Percentiles rank a stretch among this genome's conserved stretches.
These are phyloP conservation scores for Pseudocercospora vitis DNA, from an alignment of 2,329 filamentous ascomycete species.

Conservation along the genomic window DNA sequence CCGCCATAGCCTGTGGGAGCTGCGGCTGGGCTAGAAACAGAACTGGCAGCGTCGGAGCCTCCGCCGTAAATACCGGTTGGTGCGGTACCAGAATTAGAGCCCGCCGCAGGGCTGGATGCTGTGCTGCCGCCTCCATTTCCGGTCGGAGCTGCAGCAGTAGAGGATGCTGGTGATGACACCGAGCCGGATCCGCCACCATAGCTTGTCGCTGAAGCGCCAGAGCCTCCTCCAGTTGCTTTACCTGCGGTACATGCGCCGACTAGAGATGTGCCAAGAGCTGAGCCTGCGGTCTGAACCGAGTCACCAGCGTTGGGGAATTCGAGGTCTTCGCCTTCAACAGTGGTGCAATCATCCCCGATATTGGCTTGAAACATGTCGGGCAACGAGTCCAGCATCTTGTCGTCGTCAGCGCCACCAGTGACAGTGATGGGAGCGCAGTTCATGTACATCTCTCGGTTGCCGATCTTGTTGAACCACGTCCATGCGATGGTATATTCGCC, in stretches of 20 bases:
- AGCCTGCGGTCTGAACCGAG: slow-evolving; percentile 18
- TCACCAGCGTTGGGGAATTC: slow-evolving; percentile 62
- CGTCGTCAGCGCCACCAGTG: slow-evolving; percentile 46
- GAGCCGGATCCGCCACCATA: slow-evolving; percentile 14
- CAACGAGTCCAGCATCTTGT: slow-evolving; percentile 58
- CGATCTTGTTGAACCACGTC: slow-evolving; percentile 91
- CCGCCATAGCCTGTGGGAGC: slow-evolving; percentile 1
- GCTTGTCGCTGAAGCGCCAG: slow-evolving; percentile 6
- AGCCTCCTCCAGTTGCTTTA: slow-evolving; percentile 5
- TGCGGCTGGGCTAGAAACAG: no score
- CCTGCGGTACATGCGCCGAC: slow-evolving; percentile 10
- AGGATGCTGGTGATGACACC: slow-evolving; percentile 4
- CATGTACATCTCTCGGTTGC: slow-evolving; percentile 96
- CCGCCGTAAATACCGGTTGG: slow-evolving; percentile 7
- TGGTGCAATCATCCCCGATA: slow-evolving; percentile 50
- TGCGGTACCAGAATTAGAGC: slow-evolving; percentile 5
- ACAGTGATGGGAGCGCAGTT: slow-evolving; percentile 79
- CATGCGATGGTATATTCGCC: slow-evolving; percentile 80
- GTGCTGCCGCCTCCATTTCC: slow-evolving; percentile 13
- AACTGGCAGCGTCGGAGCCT: no score
- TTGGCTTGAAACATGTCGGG: slow-evolving; percentile 73
- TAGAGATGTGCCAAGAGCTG: slow-evolving; percentile 21
- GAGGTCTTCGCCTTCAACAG: slow-evolving; percentile 54
- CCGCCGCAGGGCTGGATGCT: slow-evolving; percentile 8
- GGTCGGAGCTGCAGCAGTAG: slow-evolving; percentile 12